A percentile compares a stretch with the other conserved stretches of the same genome.
phyloP scores from a whole-genome alignment of 306 rosid species.

The Sicyos edulis region DNA sequence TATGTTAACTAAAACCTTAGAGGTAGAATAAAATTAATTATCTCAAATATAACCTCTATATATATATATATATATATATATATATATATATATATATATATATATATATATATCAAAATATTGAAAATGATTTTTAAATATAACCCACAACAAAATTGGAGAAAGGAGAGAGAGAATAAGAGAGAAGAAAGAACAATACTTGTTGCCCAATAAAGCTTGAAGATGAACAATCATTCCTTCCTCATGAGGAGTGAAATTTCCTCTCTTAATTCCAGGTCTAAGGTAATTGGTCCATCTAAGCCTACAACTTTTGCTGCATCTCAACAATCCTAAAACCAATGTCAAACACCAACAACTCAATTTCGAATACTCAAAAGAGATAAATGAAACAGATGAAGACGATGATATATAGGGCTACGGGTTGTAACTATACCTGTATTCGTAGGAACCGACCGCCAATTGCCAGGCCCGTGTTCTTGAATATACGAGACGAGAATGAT shows the following conservation, averaged over 20 bases:
- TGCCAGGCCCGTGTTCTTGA: constrained; percentile 98
- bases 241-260: constrained; percentile 92
- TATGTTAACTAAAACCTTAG: too few relatives aligned
- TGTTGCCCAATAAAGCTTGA: constrained; percentile 99
- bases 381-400: not conserved
- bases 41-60: too few relatives aligned
- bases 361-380: not conserved
- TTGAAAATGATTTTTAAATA: too few relatives aligned
- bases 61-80: too few relatives aligned
- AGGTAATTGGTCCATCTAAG: constrained; percentile 97
- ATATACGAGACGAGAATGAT: constrained; percentile 93
- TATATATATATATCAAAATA: too few relatives aligned
- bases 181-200: constrained; percentile 41
- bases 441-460: constrained; percentile 96
- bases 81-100: too few relatives aligned
- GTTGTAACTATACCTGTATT: constrained; percentile 49
- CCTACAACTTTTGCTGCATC: constrained; percentile 99
- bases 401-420: not conserved
- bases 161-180: not conserved
- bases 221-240: constrained; percentile 94
- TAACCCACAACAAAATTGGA: too few relatives aligned
- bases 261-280: constrained; percentile 98
- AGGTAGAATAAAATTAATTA: too few relatives aligned
- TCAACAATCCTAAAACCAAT: constrained; percentile 56
- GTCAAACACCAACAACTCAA: not conserved